These are phyloP conservation scores for Stentor coeruleus DNA, from an alignment of 73 alveolate genomes.

Conservation along the genomic window DNA sequence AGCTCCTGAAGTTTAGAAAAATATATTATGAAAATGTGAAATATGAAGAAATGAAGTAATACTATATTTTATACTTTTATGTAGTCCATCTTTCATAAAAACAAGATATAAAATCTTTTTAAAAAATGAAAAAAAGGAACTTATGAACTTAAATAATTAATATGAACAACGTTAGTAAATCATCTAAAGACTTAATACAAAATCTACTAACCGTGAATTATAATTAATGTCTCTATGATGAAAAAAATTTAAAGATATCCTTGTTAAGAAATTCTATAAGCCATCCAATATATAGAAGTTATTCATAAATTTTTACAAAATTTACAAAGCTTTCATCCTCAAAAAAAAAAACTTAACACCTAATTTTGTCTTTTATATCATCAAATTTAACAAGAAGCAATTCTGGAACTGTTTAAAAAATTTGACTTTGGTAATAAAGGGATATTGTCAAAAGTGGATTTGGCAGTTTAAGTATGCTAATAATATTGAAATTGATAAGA, in stretches of 20 bases:
- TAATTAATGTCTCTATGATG: not conserved
- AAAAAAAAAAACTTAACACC: too few species aligned
- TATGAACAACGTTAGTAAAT: constrained; percentile 65
- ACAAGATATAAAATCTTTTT: constrained; percentile 45
- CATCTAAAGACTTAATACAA: constrained; percentile 54
- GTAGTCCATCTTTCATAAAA: constrained; percentile 55
- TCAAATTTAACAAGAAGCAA: not conserved
- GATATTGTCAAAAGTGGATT: not conserved
- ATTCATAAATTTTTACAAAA: not conserved
- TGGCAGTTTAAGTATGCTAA: not conserved
- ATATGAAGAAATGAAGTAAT: constrained; percentile 66
- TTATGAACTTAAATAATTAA: constrained; percentile 32
- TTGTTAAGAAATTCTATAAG: not conserved
- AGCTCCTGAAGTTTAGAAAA: constrained; percentile 69
- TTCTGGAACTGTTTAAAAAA: not conserved
- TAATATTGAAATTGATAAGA: not conserved
- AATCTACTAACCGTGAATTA: not conserved
- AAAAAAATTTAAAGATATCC: not conserved
- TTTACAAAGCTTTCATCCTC: not conserved
- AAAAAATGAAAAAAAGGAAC: constrained; percentile 37
- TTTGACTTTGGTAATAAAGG: not conserved
- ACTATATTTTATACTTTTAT: constrained; percentile 49
- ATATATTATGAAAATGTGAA: constrained; percentile 58
- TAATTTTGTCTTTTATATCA: not conserved
- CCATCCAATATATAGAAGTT: not conserved